These are phyloP conservation scores for Ceratocystis lukuohia DNA, from an alignment of 2,329 filamentous ascomycete species.

Conservation along the genomic window DNA sequence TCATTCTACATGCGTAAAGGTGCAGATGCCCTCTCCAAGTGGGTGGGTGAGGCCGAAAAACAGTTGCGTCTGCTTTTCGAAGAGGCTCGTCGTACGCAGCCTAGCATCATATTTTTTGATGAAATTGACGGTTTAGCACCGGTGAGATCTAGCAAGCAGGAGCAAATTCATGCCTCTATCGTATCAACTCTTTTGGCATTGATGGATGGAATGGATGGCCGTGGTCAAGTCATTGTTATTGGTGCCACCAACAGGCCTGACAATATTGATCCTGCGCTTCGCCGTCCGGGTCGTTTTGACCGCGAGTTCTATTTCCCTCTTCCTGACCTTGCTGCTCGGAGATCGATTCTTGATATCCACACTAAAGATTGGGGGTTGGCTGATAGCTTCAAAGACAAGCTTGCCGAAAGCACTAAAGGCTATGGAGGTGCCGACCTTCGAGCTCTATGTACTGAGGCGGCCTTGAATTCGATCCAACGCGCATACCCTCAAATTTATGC, in stretches of 20 bases:
- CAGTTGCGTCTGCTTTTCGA: slow-evolving; percentile 89
- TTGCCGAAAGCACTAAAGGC: slow-evolving; percentile 83
- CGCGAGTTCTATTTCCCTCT: slow-evolving; percentile 96
- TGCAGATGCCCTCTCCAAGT: slow-evolving; percentile 93
- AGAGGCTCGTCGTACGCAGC: slow-evolving; percentile 87
- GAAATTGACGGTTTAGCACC: slow-evolving; percentile 96
- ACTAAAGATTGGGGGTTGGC: slow-evolving; percentile 86
- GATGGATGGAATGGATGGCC: slow-evolving; percentile 98
- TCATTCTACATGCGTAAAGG: slow-evolving; percentile 99
- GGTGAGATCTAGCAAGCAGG: slow-evolving; percentile 92
- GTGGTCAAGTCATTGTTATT: slow-evolving; percentile 95
- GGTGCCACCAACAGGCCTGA: slow-evolving; percentile 96
- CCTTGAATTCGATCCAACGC: slow-evolving; percentile 86
- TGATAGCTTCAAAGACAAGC: slow-evolving; percentile 62
- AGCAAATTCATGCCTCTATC: slow-evolving; percentile 96
- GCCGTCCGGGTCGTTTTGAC: slow-evolving; percentile 87
- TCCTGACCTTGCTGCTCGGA: slow-evolving; percentile 65
- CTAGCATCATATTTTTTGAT: slow-evolving; percentile 93
- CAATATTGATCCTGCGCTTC: slow-evolving; percentile 89
- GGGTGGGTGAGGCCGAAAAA: slow-evolving; percentile 95
- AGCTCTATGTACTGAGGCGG: slow-evolving; percentile 88
- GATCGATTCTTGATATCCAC: slow-evolving; percentile 85
- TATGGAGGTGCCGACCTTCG: slow-evolving; percentile 93
- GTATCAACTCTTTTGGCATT: slow-evolving; percentile 85
- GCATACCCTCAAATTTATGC: slow-evolving; percentile 94